Conservation (phyloP, 2,329 filamentous ascomycete genomes). For the Taxawa tesnikishii region DNA sequence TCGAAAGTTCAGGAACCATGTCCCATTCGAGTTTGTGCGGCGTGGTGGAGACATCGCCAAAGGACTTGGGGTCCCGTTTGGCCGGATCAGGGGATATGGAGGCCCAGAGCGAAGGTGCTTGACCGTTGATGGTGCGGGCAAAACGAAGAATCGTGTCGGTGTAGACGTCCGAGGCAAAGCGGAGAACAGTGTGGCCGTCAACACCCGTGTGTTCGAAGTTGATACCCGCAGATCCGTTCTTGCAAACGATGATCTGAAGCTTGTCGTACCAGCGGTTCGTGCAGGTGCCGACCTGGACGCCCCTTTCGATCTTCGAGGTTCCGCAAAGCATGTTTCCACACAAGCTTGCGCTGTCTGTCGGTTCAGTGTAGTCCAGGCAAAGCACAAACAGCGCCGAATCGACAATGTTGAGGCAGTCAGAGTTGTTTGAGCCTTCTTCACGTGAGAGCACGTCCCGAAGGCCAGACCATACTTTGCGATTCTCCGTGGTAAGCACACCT, state of each 20-base stretch:
- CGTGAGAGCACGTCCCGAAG: slow-evolving; percentile 76
- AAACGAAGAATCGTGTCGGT: slow-evolving; percentile 96
- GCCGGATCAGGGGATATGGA: slow-evolving; percentile 83
- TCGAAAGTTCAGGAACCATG: slow-evolving; percentile 81
- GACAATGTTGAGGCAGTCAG: slow-evolving; percentile 88
- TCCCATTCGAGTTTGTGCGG: slow-evolving; percentile 97
- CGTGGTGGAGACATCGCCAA: slow-evolving; percentile 85
- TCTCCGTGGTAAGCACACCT: slow-evolving; percentile 90
- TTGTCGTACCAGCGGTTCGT: slow-evolving; percentile 99
- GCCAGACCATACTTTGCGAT: slow-evolving; percentile 90
- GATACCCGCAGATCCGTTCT: slow-evolving; percentile 95
- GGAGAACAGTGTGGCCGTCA: slow-evolving; percentile 90
- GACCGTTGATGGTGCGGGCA: slow-evolving; percentile 86
- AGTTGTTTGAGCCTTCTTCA: slow-evolving; percentile 84
- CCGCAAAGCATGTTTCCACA: slow-evolving; percentile 98
- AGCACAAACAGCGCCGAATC: slow-evolving; percentile 88
- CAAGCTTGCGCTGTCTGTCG: slow-evolving; percentile 65
- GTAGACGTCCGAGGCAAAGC: slow-evolving; percentile 92
- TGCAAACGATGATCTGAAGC: slow-evolving; percentile 96
- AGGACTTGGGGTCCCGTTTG: slow-evolving; percentile 81
- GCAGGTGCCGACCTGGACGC: slow-evolving; percentile 92
- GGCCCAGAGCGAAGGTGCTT: slow-evolving; percentile 84
- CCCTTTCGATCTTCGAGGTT: slow-evolving; percentile 79
- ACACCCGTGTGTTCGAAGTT: slow-evolving; percentile 99
- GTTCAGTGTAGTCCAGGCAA: slow-evolving; percentile 87